These are phyloP conservation scores for Coniferiporia sulphurascens DNA, from an alignment of 1,284 basidiomycete species.

Conservation along the genomic window DNA sequence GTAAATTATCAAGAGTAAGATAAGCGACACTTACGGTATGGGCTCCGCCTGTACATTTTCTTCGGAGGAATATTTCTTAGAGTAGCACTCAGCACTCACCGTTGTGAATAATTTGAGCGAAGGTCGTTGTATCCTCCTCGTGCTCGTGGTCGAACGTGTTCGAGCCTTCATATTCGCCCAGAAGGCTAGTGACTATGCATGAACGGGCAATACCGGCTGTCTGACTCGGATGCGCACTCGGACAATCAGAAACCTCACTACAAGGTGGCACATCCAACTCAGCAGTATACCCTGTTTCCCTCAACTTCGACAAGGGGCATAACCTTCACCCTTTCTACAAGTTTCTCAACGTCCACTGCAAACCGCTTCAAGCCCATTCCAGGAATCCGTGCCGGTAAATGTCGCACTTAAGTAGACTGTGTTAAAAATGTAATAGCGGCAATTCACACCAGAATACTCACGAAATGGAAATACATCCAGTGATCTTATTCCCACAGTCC, in stretches of 20 bases:
- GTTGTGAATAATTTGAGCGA: conserved; percentile 1
- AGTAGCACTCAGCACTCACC: background rate
- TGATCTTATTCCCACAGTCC: background rate
- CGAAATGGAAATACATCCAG: conserved; percentile 10
- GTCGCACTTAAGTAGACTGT: background rate
- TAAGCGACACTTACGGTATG: background rate
- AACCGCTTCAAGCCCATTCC: conserved; percentile 10
- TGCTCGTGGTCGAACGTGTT: background rate
- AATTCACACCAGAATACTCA: background rate
- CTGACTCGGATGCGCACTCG: background rate
- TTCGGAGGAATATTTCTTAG: background rate
- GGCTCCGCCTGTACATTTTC: background rate
- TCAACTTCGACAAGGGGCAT: conserved; percentile 1
- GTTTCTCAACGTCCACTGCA: background rate
- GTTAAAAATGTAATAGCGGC: background rate
- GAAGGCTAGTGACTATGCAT: background rate
- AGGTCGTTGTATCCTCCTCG: conserved; percentile 2
- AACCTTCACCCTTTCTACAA: background rate
- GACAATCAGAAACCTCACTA: background rate
- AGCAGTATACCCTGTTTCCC: background rate
- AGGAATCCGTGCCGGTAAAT: conserved; percentile 10
- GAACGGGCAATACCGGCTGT: background rate
- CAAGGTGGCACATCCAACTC: background rate
- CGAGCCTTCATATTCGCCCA: conserved; percentile 8
- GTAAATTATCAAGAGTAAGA: background rate